A percentile compares a stretch with the other conserved stretches of the same genome.
These are phyloP conservation scores for Malus orientalis DNA, from an alignment of 306 rosid genomes.

Conservation along the genomic window DNA sequence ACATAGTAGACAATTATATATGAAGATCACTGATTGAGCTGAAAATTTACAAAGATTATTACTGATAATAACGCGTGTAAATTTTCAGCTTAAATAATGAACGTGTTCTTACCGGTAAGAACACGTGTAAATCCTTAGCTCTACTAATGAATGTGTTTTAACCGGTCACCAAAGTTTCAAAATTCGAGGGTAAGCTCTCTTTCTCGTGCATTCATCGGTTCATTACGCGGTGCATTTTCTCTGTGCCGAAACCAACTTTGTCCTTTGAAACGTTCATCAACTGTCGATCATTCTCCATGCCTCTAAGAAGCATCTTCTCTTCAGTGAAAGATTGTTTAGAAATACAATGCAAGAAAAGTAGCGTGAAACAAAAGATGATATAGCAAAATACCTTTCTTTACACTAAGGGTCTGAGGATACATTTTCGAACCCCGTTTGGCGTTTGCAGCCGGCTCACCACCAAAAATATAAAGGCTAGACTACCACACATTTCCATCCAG, in stretches of 20 bases:
- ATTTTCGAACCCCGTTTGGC: not conserved
- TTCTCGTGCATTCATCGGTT: constrained; percentile 75
- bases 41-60: no score
- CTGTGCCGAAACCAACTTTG: constrained; percentile 91
- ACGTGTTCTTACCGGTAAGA: no score
- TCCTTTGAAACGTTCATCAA: constrained; percentile 77
- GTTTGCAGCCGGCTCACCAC: not conserved
- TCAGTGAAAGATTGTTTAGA: constrained; percentile 36
- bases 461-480: not conserved
- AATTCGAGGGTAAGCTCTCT: constrained; percentile 16
- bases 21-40: no score
- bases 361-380: not conserved
- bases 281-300: constrained; percentile 90
- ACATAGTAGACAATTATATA: no score
- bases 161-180: no score
- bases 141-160: no score
- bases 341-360: not conserved
- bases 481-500: not conserved
- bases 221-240: constrained; percentile 75
- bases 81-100: no score
- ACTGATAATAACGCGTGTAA: no score
- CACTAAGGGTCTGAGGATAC: not conserved
- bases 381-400: not conserved
- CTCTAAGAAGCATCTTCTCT: constrained; percentile 86
- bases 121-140: no score